Evolutionary conservation across 2,329 filamentous ascomycete genomes (phyloP), one percentile per base, ranked within the genome.

Genomic region (Colletotrichum sp.): DNA sequence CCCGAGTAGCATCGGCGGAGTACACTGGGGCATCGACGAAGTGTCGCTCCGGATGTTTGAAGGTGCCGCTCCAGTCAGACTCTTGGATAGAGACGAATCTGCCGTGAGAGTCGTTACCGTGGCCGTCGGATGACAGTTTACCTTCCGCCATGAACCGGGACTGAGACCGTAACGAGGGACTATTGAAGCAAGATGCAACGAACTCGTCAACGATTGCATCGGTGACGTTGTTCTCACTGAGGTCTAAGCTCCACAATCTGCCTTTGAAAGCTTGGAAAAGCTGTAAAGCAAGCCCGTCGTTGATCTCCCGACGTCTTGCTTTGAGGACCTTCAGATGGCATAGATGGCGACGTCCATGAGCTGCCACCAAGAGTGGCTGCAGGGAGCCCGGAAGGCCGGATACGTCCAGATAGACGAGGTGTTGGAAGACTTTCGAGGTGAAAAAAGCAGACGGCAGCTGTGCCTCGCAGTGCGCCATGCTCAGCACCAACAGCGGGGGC

Each of bases 201-300:
- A 87, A 74, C 4, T 63, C 47, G 9, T 82, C 78, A 13, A 90
- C 77, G 5, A 82, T 76, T 4, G 47, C 76, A 76, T 92, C 90
- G 0, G 85, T 87, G 12, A 92, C 78, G 13, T 83, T 84, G 76
- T 92, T 93, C 8, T 84, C 67, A 47, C 84, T 83, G 1, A 92
- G 64, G 74, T 92, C 90, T 6, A 92, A 78, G 76, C 90, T 90
- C 90, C 90, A 92, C 13, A 92, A 79, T 33, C 83, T 86, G 13
- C 72, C 72, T 6, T 76, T 70, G 62, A 85, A 84, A 7, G 79
- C 75, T 72, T 78, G 76, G 78, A 88, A 77, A 54, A 86, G 75
- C 5, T 79, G 55, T 0, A 80, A 69, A 4, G 84, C 80, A 3
- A 82, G 79, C 2, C 70, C 68, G 70, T 89, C 84, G 27, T 87